Evolutionary conservation across 495 filamentous ascomycete species (phyloP).

Genomic region (Gamarada debralockiae): DNA sequence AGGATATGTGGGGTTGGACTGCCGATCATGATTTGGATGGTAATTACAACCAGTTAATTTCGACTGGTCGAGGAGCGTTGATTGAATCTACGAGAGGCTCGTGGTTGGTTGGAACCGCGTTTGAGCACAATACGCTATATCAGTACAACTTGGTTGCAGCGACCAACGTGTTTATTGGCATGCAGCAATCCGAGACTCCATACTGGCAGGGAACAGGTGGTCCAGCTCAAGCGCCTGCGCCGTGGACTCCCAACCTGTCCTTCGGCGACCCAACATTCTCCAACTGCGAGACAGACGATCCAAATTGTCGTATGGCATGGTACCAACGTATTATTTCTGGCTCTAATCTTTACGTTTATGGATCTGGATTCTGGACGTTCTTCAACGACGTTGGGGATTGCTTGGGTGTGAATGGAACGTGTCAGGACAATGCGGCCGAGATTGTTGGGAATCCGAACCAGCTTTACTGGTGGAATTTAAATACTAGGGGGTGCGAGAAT

Average conservation of each 20-base stretch:
- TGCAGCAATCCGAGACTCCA: constrained; percentile 80
- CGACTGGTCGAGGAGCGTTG: neutral
- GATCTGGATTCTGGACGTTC: constrained; percentile 66
- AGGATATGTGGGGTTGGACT: constrained; percentile 58
- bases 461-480: constrained; percentile 39
- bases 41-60: constrained; percentile 22
- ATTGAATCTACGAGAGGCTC: constrained; percentile 54
- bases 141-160: constrained; percentile 1
- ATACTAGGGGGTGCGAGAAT: constrained; percentile 38
- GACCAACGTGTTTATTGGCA: constrained; percentile 62
- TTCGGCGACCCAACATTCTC: constrained; percentile 45
- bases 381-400: constrained; percentile 49
- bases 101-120: constrained; percentile 65
- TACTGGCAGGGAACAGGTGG: constrained; percentile 59
- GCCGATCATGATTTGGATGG: constrained; percentile 47
- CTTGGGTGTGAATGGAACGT: constrained; percentile 29
- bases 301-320: constrained; percentile 55
- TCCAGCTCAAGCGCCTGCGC: constrained; percentile 52
- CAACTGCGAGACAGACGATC: constrained; percentile 40
- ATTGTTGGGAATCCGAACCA: constrained; percentile 29
- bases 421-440: constrained; percentile 25
- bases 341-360: constrained; percentile 55
- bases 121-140: constrained; percentile 66
- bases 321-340: constrained; percentile 44
- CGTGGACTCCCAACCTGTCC: constrained; percentile 61